Evolutionary conservation across 495 filamentous ascomycete genomes (phyloP), one percentile per base, ranked within the genome.

Genomic region (Penicillium turbatum): DNA sequence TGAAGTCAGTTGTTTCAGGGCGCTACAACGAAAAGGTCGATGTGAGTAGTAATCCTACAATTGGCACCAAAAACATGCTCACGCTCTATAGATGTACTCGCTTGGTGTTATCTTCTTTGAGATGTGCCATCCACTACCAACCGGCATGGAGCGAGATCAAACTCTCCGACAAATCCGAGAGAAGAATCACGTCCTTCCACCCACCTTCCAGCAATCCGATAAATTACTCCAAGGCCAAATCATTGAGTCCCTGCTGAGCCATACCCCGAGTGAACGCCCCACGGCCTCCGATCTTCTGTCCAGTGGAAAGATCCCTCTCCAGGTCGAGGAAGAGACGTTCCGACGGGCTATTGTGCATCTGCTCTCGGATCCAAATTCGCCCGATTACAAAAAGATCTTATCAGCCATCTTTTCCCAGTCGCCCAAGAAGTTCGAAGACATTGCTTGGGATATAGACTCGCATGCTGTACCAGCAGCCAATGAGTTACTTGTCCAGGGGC

Each of bases 21-120:
- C 82, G 82, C 17, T 97, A 97, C 65, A 92, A 88, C 50, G 87
- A 90, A 52, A 97, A 96, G 69, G 92, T 96, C 9, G 92, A 97
- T 75, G 85, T 86, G 68, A 77, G 85, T 77, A 37, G 46, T 31
- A 19, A 36, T 15, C 10, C n/a, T 17, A 34, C 15, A 15, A 15
- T 19, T 19, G 26, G 15, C 6, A 37, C 8, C 4, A 9, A 11
- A 41, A 19, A 31, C 15, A 53, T 62, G 29, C 46, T 67, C 39
- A 57, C 41, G 11, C n/a, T 17, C 15, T 47, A 21, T 48, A 88
- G 83, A 96, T 98, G 92, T 98, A 90, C 64, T 97, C 95, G 0
- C 74, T 98, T 27, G 93, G 93, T 9, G 87, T 98, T 40, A 97
- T 98, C 52, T 95, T 98, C 70, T 96, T 97, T 59, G 93, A 98